Conservation (phyloP, 345 rosid species). For the Acer campestre region DNA sequence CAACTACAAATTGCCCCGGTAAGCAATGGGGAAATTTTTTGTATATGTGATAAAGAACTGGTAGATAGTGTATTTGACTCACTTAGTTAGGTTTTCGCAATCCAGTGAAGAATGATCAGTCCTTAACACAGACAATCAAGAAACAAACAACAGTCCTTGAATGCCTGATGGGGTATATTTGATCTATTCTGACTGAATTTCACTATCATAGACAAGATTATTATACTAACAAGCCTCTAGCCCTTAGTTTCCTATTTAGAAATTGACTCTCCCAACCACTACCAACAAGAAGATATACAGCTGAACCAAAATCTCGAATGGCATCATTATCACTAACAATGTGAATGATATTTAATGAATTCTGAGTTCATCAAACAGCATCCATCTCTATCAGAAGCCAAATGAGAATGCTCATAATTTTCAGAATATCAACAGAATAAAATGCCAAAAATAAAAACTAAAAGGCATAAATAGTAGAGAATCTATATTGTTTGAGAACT, state of each 20-base stretch:
- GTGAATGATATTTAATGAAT: not conserved
- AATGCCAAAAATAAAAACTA: not conserved
- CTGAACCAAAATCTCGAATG: too few species aligned
- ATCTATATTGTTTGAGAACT: constrained; percentile 14
- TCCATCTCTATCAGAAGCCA: not conserved
- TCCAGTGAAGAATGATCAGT: not conserved
- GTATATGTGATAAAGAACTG: too few species aligned
- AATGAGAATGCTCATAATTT: not conserved
- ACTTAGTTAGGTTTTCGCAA: not conserved
- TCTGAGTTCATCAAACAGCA: not conserved
- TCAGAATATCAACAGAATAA: not conserved
- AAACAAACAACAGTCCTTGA: not conserved
- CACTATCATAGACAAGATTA: not conserved
- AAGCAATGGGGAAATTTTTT: not conserved
- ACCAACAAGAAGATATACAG: too few species aligned
- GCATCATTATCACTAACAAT: not conserved
- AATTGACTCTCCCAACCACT: too few species aligned
- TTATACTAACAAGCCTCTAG: not conserved
- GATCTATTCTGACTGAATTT: not conserved
- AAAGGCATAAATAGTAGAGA: not conserved
- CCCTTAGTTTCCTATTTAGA: not conserved
- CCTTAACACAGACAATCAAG: not conserved
- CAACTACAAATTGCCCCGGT: not conserved
- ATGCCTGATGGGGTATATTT: too few species aligned
- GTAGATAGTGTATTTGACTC: too few species aligned